Evolutionary conservation across 1,139 yeast genomes (phyloP), one percentile per base, ranked within the genome.

Genomic region (Kluyveromyces sp.): DNA sequence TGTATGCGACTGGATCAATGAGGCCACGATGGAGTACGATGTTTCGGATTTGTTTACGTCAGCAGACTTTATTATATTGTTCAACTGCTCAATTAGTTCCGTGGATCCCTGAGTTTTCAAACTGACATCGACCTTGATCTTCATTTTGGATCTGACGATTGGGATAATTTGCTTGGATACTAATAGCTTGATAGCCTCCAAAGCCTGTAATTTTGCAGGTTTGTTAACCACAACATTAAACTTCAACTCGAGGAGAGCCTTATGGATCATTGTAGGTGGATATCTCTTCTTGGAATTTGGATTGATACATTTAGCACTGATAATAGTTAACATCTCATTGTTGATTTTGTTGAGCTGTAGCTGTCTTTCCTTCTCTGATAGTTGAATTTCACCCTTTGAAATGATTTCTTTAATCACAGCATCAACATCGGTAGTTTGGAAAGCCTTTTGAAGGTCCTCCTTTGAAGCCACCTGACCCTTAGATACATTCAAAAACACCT

Each of bases 121-220:
- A 34, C 47, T 41, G 33, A 82, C 60, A 0, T 74, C 66, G 10
- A 86, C 71, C 55, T 82, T 79, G 30, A 92, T 75, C 67, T 88
- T 82, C 98, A 92, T 92, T 58, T 85, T 84, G 0, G 98, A 97
- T 55, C 98, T 75, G 0, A 89, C 95, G 52, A 92, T 90, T 7
- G 98, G 97, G 37, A 92, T 83, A 40, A 89, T 71, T 63, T 92
- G 97, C 56, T 78, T 77, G 35, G 81, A 78, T 6, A 86, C 83
- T 45, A 92, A 70, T 45, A 84, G 64, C 60, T 80, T 86, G 55
- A 94, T 90, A 3, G 96, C 97, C 50, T 92, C 97, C 46, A 94
- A 69, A 0, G 97, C 97, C 63, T 89, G 97, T 7, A 78, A 73
- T 65, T 92, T 92, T 34, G 96, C 86, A 2, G 88, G 75, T 57